phyloP scores from a whole-genome alignment of 345 rosid species.

The Physaria fendleri region DNA sequence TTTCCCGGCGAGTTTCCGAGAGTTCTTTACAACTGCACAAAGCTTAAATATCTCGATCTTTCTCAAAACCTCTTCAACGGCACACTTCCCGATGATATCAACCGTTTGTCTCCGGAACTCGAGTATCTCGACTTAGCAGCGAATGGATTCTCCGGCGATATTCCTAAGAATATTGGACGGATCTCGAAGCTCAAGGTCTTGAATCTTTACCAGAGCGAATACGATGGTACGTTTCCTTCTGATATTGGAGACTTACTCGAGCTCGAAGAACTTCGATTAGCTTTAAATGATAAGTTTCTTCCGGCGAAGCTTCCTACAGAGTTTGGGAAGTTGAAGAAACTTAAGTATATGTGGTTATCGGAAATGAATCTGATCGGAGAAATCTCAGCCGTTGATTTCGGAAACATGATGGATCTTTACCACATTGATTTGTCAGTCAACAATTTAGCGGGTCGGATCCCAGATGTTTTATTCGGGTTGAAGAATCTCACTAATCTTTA shows the following conservation, averaged over 20 bases:
- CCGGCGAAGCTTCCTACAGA: constrained; percentile 57
- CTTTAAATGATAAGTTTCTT: constrained; percentile 37
- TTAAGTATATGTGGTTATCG: constrained; percentile 45
- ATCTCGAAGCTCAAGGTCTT: constrained; percentile 39
- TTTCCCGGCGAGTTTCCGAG: constrained; percentile 64
- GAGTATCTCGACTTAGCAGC: constrained; percentile 39
- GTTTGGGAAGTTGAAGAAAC: constrained; percentile 50
- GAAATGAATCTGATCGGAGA: constrained; percentile 50
- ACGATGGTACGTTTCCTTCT: constrained; percentile 70
- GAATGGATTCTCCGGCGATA: constrained; percentile 65
- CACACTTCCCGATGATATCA: constrained; percentile 54
- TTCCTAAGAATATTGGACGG: constrained; percentile 48
- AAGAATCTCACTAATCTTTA: constrained; percentile 39
- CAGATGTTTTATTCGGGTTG: constrained; percentile 38
- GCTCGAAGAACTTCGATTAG: constrained; percentile 44
- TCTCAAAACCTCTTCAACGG: constrained; percentile 65
- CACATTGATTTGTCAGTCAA: constrained; percentile 46
- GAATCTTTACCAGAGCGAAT: constrained; percentile 35
- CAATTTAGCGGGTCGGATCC: constrained; percentile 50
- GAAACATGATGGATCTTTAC: constrained; percentile 41
- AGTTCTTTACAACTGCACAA: constrained; percentile 51
- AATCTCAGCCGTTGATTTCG: constrained; percentile 47
- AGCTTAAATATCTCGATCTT: constrained; percentile 49
- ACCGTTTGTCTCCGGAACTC: constrained; percentile 41
- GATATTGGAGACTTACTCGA: constrained; percentile 64